Evolutionary conservation across 192 early-diverging fungal species (phyloP), one percentile per base, ranked within the genome.

Genomic region (Linnemannia zychae): DNA sequence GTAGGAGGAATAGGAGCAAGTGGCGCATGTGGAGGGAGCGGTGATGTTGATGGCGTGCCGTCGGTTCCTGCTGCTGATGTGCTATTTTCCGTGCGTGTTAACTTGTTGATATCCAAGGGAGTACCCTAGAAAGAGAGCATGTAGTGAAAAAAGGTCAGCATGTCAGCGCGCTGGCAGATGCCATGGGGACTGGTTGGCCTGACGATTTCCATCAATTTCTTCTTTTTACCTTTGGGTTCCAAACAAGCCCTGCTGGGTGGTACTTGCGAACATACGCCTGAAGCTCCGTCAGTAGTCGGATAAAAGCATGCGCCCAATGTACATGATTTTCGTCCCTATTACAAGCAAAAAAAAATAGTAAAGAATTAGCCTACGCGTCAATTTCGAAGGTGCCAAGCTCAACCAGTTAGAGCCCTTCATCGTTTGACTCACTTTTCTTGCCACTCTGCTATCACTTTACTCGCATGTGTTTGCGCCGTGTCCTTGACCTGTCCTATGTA

Each of bases 401-500:
- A 4, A 11, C 12, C 0, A 31, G 15, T 16, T 0, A 63, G 15
- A 63, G 57, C 12, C 28, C 11, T 16, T 31, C 13, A 11, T 11
- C 17, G 17, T 2, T 48, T 9, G 13, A 77, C 88, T 66, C 88
- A 97, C 94, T 95, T 97, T 77, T 98, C 97, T 82, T 95, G 96
- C 87, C 88, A 95, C 40, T 96, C 95, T 76, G 94, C 96, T 63
- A 96, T 92, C 76, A 99, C 96, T 47, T 96, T 93, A 88, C 97
- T 96, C 33, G 93, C 90, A 78, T 96, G 99, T 72, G 97, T 98
- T 87, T 97, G 96, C 15, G 96, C 96, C 24, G 95, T 91, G 37
- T 99, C 96, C 87, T 95, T 96, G 90, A 96, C 95, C 47, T 98
- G 97, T 22, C 91, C 92, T 74, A 99, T 91, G 74, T 93, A 97